phyloP scores from a whole-genome alignment of 1,139 yeast genomes.

The Spencermartinsiella ligniputridi region DNA sequence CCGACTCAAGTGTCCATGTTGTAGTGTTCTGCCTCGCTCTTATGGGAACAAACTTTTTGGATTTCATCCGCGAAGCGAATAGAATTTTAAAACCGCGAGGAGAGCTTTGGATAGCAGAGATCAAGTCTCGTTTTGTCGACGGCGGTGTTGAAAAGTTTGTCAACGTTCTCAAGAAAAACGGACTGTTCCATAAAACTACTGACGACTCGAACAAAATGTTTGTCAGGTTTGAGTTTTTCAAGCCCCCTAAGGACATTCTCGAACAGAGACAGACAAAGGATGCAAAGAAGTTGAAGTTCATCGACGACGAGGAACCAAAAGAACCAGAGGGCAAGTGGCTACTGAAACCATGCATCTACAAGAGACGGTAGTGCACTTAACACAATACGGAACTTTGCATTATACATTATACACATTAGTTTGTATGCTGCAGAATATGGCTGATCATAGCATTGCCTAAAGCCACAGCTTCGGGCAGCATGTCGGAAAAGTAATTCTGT shows the following conservation, averaged over 20 bases:
- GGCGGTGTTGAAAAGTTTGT: conserved; percentile 62
- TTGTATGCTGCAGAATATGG: conserved; percentile 50
- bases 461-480: conserved; percentile 82
- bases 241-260: conserved; percentile 69
- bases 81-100: conserved; percentile 86
- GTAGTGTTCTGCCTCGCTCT: conserved; percentile 89
- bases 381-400: too few relatives aligned
- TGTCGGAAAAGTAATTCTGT: conserved; percentile 75
- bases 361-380: conserved; percentile 75
- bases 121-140: conserved; percentile 82
- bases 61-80: conserved; percentile 84
- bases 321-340: conserved; percentile 82
- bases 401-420: neutral
- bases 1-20: conserved; percentile 70
- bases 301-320: conserved; percentile 54
- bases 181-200: conserved; percentile 83
- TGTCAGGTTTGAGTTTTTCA: conserved; percentile 87
- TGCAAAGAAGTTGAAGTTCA: conserved; percentile 57
- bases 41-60: conserved; percentile 96
- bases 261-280: conserved; percentile 58
- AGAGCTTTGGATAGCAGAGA: conserved; percentile 96
- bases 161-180: conserved; percentile 66
- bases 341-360: conserved; percentile 91
- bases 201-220: conserved; percentile 92
- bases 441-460: conserved; percentile 96